These are phyloP conservation scores for Fusarium azukiicola DNA, from an alignment of 2,329 filamentous ascomycete species.

Conservation along the genomic window DNA sequence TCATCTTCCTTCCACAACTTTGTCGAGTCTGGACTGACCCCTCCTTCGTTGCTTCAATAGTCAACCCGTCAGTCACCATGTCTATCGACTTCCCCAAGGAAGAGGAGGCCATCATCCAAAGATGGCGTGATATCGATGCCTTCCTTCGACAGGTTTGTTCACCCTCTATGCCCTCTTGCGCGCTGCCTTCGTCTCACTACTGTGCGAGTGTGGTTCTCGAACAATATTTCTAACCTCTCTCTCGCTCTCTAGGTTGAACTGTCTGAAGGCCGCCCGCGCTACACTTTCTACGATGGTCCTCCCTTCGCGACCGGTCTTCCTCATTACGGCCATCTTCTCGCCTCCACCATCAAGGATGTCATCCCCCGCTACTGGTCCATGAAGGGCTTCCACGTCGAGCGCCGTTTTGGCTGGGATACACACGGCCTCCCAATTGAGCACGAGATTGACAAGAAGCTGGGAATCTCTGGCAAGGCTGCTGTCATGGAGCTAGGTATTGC, in stretches of 20 bases:
- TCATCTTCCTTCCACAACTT: slow-evolving; percentile 2
- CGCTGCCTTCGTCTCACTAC: background rate
- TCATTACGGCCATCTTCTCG: slow-evolving; percentile 87
- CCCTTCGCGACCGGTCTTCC: slow-evolving; percentile 87
- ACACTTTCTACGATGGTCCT: slow-evolving; percentile 97
- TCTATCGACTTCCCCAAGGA: slow-evolving; percentile 96
- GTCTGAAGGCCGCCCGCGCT: slow-evolving; percentile 89
- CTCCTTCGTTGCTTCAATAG: slow-evolving; percentile 28
- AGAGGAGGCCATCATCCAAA: slow-evolving; percentile 90
- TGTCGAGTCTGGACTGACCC: slow-evolving; percentile 34
- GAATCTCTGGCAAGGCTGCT: slow-evolving; percentile 92
- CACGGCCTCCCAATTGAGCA: slow-evolving; percentile 98
- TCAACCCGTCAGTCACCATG: slow-evolving; percentile 71
- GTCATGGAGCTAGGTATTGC: slow-evolving; percentile 92
- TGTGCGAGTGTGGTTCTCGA: background rate
- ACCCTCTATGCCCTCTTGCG: background rate
- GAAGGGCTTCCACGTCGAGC: slow-evolving; percentile 96
- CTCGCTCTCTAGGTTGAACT: slow-evolving; percentile 80
- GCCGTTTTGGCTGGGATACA: slow-evolving; percentile 96
- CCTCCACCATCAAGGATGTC: slow-evolving; percentile 98
- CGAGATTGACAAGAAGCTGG: slow-evolving; percentile 98
- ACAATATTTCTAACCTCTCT: slow-evolving; percentile 26
- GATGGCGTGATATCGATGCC: slow-evolving; percentile 95
- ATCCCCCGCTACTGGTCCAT: slow-evolving; percentile 98
- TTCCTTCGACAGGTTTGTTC: slow-evolving; percentile 88